Evolutionary conservation across 2,329 filamentous ascomycete species (phyloP).

Genomic region (Talaromyces sp.): DNA sequence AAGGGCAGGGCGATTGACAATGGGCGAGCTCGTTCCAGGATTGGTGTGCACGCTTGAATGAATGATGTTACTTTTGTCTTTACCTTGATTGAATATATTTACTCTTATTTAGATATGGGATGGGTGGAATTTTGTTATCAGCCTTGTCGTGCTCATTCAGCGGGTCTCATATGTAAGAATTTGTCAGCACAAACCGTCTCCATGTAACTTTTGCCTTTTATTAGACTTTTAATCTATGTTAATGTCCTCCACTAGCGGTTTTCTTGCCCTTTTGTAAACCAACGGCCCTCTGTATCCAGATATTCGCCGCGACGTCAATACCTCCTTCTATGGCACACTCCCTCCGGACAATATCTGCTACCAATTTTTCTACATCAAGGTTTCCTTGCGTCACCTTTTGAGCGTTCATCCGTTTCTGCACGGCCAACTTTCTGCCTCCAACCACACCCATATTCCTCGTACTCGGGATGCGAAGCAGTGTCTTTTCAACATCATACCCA

Average conservation of each 20-base stretch:
- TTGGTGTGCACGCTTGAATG: neutral
- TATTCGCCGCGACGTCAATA: constrained; percentile 37
- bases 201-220: neutral
- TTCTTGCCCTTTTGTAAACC: constrained; percentile 40
- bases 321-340: constrained; percentile 44
- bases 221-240: neutral
- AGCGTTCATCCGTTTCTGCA: constrained; percentile 10
- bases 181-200: no score
- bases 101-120: neutral
- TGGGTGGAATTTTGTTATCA: neutral
- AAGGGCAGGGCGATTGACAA: neutral
- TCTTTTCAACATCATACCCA: constrained; percentile 71
- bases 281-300: constrained; percentile 50
- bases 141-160: neutral
- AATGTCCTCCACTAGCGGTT: constrained; percentile 23
- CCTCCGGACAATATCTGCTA: constrained; percentile 56
- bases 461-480: constrained; percentile 85
- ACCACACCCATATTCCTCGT: constrained; percentile 81
- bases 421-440: constrained; percentile 47
- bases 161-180: neutral
- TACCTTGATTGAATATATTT: neutral
- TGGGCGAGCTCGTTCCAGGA: neutral
- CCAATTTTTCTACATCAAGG: constrained; percentile 49
- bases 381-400: constrained; percentile 28
- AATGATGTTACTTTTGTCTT: neutral